Conservation (phyloP, 2,329 filamentous ascomycete genomes). For the Nannizziopsis arthrosporioides region DNA sequence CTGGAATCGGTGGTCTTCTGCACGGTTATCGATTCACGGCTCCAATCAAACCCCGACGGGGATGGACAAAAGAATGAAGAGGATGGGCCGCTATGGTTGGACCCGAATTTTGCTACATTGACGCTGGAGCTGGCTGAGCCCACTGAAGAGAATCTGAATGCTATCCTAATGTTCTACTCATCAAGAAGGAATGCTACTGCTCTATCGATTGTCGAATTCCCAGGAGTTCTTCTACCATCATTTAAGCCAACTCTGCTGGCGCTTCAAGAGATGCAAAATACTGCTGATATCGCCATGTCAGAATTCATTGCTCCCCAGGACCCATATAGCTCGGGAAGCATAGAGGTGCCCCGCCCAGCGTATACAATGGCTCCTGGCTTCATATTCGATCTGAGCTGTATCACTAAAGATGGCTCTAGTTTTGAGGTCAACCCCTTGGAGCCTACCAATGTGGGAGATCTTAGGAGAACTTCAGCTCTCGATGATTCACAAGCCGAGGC, state of each 20-base stretch:
- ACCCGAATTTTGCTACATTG: constrained; percentile 21
- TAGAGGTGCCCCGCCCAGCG: constrained; percentile 15
- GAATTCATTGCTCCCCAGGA: constrained; percentile 34
- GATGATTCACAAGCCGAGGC: constrained; percentile 32
- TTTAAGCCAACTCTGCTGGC: constrained; percentile 47
- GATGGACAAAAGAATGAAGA: background rate
- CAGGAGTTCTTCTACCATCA: constrained; percentile 46
- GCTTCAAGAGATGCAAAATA: constrained; percentile 43
- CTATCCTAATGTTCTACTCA: constrained; percentile 2
- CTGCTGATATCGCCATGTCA: constrained; percentile 39
- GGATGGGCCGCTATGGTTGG: constrained; percentile 16
- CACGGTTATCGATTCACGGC: constrained; percentile 10
- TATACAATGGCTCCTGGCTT: constrained; percentile 16
- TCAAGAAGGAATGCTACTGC: constrained; percentile 1
- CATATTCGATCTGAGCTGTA: constrained; percentile 16
- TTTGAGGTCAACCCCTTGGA: constrained; percentile 21
- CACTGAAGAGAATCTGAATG: constrained; percentile 16
- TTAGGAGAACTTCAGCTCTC: constrained; percentile 34
- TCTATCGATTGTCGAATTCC: constrained; percentile 47
- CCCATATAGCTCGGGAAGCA: background rate
- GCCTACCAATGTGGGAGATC: constrained; percentile 22
- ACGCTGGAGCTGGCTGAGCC: constrained; percentile 21
- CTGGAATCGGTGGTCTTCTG: constrained; percentile 20
- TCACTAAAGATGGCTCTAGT: constrained; percentile 14
- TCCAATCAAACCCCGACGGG: background rate